Evolutionary conservation across 2,329 filamentous ascomycete species (phyloP).

Genomic region (Domatiomyces globalis): DNA sequence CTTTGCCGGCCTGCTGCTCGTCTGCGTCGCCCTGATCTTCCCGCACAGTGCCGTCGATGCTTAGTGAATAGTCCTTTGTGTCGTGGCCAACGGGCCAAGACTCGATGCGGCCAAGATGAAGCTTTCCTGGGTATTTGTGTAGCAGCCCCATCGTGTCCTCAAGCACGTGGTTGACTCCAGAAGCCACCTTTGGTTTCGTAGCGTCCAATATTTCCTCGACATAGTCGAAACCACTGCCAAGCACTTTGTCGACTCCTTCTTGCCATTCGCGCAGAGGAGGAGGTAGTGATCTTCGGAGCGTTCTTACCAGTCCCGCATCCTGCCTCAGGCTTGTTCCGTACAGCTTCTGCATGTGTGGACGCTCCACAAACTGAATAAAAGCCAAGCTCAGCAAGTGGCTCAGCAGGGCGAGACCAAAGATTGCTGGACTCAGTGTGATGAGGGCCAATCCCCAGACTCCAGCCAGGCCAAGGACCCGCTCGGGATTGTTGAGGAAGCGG

Average conservation of each 20-base stretch:
- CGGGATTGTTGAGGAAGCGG: conserved; percentile 93
- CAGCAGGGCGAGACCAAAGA: conserved; percentile 73
- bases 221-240: conserved; percentile 75
- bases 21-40: conserved; percentile 50
- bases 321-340: conserved; percentile 73
- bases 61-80: conserved; percentile 63
- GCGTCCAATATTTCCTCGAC: conserved; percentile 82
- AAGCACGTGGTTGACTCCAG: conserved; percentile 73
- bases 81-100: conserved; percentile 69
- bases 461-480: conserved; percentile 81
- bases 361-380: conserved; percentile 87
- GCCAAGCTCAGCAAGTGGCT: conserved; percentile 73
- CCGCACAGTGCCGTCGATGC: conserved; percentile 52
- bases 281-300: conserved; percentile 72
- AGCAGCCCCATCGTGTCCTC: conserved; percentile 78
- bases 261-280: conserved; percentile 70
- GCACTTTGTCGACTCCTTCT: conserved; percentile 69
- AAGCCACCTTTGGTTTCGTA: conserved; percentile 70
- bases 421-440: conserved; percentile 75
- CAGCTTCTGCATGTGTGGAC: conserved; percentile 95
- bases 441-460: conserved; percentile 92
- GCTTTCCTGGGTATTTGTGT: conserved; percentile 72
- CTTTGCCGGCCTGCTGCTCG: conserved; percentile 41
- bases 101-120: conserved; percentile 66
- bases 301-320: conserved; percentile 85